phyloP scores from a whole-genome alignment of 108 stramenopile genomes.

The Conticribra weissflogii region DNA sequence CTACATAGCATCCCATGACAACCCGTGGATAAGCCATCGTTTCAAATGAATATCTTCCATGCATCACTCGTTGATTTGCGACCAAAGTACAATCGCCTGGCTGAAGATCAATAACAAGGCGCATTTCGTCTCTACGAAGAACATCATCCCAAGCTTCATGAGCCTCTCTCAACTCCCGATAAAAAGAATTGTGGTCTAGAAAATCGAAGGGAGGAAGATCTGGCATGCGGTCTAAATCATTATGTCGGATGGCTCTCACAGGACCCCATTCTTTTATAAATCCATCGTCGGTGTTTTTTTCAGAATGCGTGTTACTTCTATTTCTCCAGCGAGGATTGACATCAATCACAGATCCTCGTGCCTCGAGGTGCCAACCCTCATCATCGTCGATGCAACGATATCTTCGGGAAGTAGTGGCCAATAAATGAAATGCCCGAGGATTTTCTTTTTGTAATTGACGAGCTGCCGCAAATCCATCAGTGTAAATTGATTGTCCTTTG shows the following conservation, averaged over 20 bases:
- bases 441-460: conserved; percentile 46
- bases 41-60: conserved; percentile 69
- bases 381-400: conserved; percentile 69
- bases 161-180: conserved; percentile 51
- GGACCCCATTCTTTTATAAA: conserved; percentile 37
- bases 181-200: conserved; percentile 59
- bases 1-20: conserved; percentile 86
- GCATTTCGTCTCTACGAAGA: conserved; percentile 66
- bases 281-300: not conserved
- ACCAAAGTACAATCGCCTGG: conserved; percentile 83
- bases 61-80: conserved; percentile 85
- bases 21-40: conserved; percentile 50
- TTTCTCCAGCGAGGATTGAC: conserved; percentile 22
- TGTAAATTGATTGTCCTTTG: conserved; percentile 56
- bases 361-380: conserved; percentile 84
- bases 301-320: not conserved
- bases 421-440: conserved; percentile 61
- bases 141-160: conserved; percentile 75
- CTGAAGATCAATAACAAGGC: conserved; percentile 67
- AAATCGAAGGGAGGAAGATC: conserved; percentile 70
- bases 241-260: conserved; percentile 74
- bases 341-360: conserved; percentile 67
- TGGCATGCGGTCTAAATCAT: conserved; percentile 84
- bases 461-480: conserved; percentile 80
- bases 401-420: conserved; percentile 55